A percentile compares a stretch with the other conserved stretches of the same genome.
Evolutionary conservation across 805 yeast genomes (phyloP).

Genomic region (Starmerella scarabaei): DNA sequence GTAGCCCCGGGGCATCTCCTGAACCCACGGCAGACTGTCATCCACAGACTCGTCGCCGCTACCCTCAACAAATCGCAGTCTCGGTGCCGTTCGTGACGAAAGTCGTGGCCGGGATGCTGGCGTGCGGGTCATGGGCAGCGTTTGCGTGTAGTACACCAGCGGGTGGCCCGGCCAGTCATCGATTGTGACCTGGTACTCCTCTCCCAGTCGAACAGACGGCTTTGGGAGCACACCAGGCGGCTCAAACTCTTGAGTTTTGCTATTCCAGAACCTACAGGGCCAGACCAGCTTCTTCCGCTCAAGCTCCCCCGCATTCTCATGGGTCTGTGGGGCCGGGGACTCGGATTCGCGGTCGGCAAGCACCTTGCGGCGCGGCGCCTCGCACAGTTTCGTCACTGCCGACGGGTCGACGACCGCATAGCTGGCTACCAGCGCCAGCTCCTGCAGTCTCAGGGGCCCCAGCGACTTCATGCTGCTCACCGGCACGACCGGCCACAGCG

Average conservation of each 20-base stretch:
- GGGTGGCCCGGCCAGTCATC: slow-evolving; percentile 54
- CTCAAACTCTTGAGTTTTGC: slow-evolving; percentile 58
- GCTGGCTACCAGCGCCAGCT: slow-evolving; percentile 40
- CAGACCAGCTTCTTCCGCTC: slow-evolving; percentile 30
- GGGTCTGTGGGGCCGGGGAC: neutral
- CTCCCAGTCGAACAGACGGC: slow-evolving; percentile 63
- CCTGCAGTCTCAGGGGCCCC: neutral
- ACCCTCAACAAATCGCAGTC: slow-evolving; percentile 10
- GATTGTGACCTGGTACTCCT: slow-evolving; percentile 49
- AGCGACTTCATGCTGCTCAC: slow-evolving; percentile 4
- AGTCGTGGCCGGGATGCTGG: no score
- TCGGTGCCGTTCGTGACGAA: neutral
- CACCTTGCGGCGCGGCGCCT: neutral
- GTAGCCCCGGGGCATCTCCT: slow-evolving; percentile 66
- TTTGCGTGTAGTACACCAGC: slow-evolving; percentile 46
- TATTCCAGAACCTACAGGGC: slow-evolving; percentile 69
- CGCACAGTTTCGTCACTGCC: neutral
- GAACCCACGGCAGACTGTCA: slow-evolving; percentile 44
- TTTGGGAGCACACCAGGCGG: slow-evolving; percentile 72
- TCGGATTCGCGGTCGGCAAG: neutral
- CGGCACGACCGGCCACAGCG: slow-evolving; percentile 65
- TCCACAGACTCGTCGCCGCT: slow-evolving; percentile 16
- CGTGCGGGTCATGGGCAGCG: neutral
- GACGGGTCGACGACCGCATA: slow-evolving; percentile 55
- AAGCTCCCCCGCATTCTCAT: slow-evolving; percentile 20